phyloP scores from a whole-genome alignment of 495 filamentous ascomycete species.

The Amorphotheca resinae region DNA sequence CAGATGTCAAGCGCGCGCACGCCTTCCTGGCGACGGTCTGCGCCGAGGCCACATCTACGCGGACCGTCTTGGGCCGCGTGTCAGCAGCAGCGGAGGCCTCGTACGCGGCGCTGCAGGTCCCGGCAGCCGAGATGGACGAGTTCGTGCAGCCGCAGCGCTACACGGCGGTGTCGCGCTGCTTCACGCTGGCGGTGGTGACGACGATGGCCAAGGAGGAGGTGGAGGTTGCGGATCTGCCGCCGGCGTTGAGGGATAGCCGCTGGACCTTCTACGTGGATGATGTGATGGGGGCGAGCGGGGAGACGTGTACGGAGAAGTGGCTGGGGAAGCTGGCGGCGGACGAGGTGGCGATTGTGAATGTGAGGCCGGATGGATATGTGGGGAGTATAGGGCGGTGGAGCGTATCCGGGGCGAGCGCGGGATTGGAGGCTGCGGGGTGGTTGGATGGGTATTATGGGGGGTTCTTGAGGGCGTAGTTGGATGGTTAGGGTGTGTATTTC shows the following conservation, averaged over 20 bases:
- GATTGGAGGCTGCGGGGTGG: constrained; percentile 25
- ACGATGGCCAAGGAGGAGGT: constrained; percentile 41
- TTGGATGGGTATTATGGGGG: constrained; percentile 35
- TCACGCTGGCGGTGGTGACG: constrained; percentile 47
- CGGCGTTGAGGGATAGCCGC: constrained; percentile 41
- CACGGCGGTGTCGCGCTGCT: constrained; percentile 41
- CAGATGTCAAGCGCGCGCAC: constrained; percentile 37
- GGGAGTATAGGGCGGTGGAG: constrained; percentile 44
- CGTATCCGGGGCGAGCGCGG: constrained; percentile 17
- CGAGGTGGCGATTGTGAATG: constrained; percentile 44
- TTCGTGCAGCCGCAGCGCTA: constrained; percentile 50
- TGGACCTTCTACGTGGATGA: constrained; percentile 61
- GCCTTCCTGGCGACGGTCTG: constrained; percentile 43
- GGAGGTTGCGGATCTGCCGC: constrained; percentile 49
- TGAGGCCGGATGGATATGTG: constrained; percentile 58
- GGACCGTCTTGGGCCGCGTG: constrained; percentile 35
- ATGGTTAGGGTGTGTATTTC: no score
- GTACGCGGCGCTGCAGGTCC: constrained; percentile 37
- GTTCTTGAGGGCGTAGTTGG: constrained; percentile 21
- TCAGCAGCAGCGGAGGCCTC: constrained; percentile 36
- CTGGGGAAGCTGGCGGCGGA: constrained; percentile 37
- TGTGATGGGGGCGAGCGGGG: constrained; percentile 34
- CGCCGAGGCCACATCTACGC: constrained; percentile 26
- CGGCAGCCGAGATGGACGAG: constrained; percentile 37
- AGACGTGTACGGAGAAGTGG: constrained; percentile 38